Evolutionary conservation across 805 yeast genomes (phyloP), one percentile per base, ranked within the genome.

Genomic region (Pichia eremophila): DNA sequence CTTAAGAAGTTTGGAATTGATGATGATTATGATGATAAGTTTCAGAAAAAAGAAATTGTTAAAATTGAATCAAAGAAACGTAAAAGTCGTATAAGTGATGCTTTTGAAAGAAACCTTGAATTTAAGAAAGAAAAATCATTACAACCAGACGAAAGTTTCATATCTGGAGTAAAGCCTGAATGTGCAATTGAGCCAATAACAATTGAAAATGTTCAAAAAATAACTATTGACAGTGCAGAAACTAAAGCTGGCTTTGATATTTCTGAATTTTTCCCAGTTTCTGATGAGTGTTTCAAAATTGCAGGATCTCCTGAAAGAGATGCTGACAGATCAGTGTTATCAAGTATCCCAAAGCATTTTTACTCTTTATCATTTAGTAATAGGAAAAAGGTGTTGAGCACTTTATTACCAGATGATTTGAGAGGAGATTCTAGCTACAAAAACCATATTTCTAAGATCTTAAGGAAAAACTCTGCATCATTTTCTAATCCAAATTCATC

Each of bases 351-450:
- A 2, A 56, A 68, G 3, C 69, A 76, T 54, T 77, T 74, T 54
- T 66, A 68, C 39, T 76, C 74, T 14, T 60, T 76, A 35, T 78
- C 80, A 0, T 77, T 76, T 54, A 74, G 78, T 14, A 79, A 76
- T 53, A 62, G 81, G 14, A 71, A 68, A 48, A 70, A 66, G 49
- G 35, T 58, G 3, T 49, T 65, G 27, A 55, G 51, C 39, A 60
- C 58, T n/a, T 43, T 63, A 5, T 51, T 64, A 10, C 68, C 69
- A 0, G 56, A 48, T 1, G 32, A 40, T 27, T 43, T 62, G 22
- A 62, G 55, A 32, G 50, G 55, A 38, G 63, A 65, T 48, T 28
- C 57, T 2, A 57, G 58, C 8, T 65, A 65, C 43, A 65, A 57
- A 31, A 57, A 54, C 25, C 69, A 65, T 47, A 48, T 65, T 15